Evolutionary conservation across 1,284 basidiomycete genomes (phyloP), one percentile per base, ranked within the genome.

Genomic region (Ganoderma boninense): DNA sequence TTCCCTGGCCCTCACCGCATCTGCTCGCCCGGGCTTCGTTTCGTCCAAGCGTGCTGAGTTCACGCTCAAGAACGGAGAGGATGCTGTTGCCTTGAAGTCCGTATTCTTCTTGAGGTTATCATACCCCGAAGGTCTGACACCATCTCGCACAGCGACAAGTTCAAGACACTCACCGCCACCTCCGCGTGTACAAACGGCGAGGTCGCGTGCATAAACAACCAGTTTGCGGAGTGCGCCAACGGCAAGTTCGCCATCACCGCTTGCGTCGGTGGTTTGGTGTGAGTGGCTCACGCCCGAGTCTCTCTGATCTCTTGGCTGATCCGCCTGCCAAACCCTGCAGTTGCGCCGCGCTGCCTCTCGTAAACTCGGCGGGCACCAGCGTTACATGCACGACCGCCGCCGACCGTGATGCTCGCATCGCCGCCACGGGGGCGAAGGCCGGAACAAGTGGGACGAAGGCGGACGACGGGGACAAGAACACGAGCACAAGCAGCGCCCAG

Each of bases 311-410:
- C 65, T n/a, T 59, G 20, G 8, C 62, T 64, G 26, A 65, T 61
- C 44, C 57, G 26, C 56, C 54, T 14, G 11, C 13, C 18, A 23
- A 18, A 32, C n/a, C 35, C 13, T 44, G 23, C 10, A 74, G 73
- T 64, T 91, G 90, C 77, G 82, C 83, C 43, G 88, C 88, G 6
- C 84, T 91, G 62, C 89, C 90, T n/a, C 83, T 91, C 54, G 88
- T 89, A 64, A 89, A 90, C 80, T 81, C 77, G 40, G 73, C 82
- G 4, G 90, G 89, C 38, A 90, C 89, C 10, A 85, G 84, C 52
- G 80, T 90, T 71, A 82, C 88, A 40, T 92, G 90, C 79, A 84
- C 84, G 52, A 87, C 87, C 8, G 66, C 79, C 40, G 82, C 83
- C 29, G 89, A 91, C 77, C 87, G 86, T 11, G 72, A 77, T 11